Base-by-base conservation (phyloP, 2,329 filamentous ascomycete species). In the Taxawa tesnikishii region DNA sequence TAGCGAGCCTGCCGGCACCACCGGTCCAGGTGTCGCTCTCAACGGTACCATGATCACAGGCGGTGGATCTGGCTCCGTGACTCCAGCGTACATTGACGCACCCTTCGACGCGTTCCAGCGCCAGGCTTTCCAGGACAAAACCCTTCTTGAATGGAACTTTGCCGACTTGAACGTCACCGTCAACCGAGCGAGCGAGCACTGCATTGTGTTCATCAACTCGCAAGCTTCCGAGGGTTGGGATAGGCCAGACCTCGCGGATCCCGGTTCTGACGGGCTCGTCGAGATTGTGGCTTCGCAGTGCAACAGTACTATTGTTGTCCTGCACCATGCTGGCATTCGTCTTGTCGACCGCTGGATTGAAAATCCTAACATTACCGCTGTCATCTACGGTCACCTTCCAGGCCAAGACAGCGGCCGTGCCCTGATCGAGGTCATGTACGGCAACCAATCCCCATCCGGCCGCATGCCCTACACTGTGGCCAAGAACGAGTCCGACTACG, bases 321-420 rank as follows among this genome's bases (percentile, higher is more conserved):
- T 79, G 4, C 75, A 80, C 50, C 79, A 76, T 26, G 72, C 73
- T 1, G 75, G 75, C 0, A 59, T 68, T 6, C 62, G 75, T 2
- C 50, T 75, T 0, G 67, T 79, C 0, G 74, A 79, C 37, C 55
- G 58, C 1, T 81, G 72, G 58, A 60, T 73, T 37, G 67, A 79
- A 29, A 65, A 81, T 36, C 56, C 63, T 6, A 79, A 80, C 39
- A 65, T 81, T 18, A 79, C 73, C 1, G 73, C 67, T 1, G 56
- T 81, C 11, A 59, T 81, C 0, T 73, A 73, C 41, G 75, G 70
- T 4, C 75, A 79, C 44, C 56, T 79, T 0, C 75, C 75, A 0
- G 76, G 76, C 1, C 72, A 80, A 44, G 70, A 76, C 34, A 70
- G 67, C 1, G 76, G 76, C 0, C 53, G 56, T 1, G 66, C 71